Evolutionary conservation across 2,329 filamentous ascomycete species (phyloP).

Genomic region (Trichoderma afroharzianum): DNA sequence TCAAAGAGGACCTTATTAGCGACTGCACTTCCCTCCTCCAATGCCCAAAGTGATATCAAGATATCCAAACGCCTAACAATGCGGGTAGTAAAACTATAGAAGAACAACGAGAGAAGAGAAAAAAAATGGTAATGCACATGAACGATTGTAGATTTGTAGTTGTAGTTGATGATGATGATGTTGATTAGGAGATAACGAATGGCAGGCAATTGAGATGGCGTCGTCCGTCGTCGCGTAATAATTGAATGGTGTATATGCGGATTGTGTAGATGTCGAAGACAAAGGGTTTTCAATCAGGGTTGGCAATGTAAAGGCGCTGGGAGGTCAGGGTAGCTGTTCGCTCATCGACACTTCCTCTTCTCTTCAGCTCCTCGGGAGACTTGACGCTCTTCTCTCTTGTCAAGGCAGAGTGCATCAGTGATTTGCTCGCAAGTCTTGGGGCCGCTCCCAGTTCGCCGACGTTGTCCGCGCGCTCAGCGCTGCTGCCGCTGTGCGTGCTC

Average conservation of each 20-base stretch:
- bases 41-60: constrained; percentile 20
- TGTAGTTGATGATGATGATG: not conserved
- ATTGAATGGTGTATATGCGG: not conserved
- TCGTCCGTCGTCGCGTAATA: constrained; percentile 21
- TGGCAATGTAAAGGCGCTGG: constrained; percentile 77
- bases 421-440: constrained; percentile 55
- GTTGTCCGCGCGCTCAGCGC: constrained; percentile 58
- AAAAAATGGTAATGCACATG: not conserved
- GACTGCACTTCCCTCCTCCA: constrained; percentile 22
- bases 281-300: constrained; percentile 58
- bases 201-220: constrained; percentile 8
- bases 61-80: constrained; percentile 22
- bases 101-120: not conserved
- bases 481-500: constrained; percentile 54
- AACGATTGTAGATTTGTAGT: constrained; percentile 3
- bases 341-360: constrained; percentile 81
- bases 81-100: constrained; percentile 12
- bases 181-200: constrained; percentile 3
- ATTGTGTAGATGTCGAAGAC: not conserved
- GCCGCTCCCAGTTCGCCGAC: constrained; percentile 52
- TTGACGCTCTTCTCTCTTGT: constrained; percentile 64
- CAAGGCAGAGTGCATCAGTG: constrained; percentile 53
- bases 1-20: constrained; percentile 22
- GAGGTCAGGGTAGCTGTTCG: constrained; percentile 71
- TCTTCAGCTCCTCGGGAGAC: constrained; percentile 66